Conservation (phyloP, 179 eudicot species). For the Patellifolia procumbens region DNA sequence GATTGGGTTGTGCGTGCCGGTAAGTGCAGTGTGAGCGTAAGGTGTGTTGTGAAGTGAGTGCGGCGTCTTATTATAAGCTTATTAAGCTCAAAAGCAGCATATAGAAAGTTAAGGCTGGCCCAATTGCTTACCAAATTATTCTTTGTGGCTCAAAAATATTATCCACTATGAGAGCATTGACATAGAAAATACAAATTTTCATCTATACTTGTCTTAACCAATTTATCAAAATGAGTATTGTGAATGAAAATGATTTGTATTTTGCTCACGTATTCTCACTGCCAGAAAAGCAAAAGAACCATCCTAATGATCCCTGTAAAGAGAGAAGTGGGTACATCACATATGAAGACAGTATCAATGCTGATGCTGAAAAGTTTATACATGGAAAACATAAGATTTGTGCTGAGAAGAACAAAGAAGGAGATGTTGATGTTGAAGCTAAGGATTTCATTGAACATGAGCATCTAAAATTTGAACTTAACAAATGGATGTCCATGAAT, state of each 20-base stretch:
- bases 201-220: too few relatives aligned
- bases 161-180: neutral
- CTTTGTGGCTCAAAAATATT: neutral
- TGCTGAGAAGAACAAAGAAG: conserved; percentile 6
- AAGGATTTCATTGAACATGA: conserved; percentile 31
- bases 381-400: conserved; percentile 14
- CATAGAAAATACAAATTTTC: too few relatives aligned
- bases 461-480: conserved; percentile 35
- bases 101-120: too few relatives aligned
- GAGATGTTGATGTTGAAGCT: conserved; percentile 43
- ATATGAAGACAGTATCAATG: neutral
- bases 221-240: conserved; percentile 14
- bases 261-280: conserved; percentile 30
- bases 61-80: too few relatives aligned
- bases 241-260: conserved; percentile 30
- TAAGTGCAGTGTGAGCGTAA: too few relatives aligned
- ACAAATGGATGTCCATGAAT: conserved; percentile 20
- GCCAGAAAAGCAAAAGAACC: conserved; percentile 22
- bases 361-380: conserved; percentile 20
- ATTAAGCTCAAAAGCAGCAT: too few relatives aligned
- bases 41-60: too few relatives aligned
- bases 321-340: neutral
- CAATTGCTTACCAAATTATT: too few relatives aligned
- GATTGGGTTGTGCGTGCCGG: too few relatives aligned
- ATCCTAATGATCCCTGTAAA: conserved; percentile 6